Evolutionary conservation across 2,329 filamentous ascomycete genomes (phyloP), one percentile per base, ranked within the genome.

Genomic region (Colletotrichum euphorbiae): DNA sequence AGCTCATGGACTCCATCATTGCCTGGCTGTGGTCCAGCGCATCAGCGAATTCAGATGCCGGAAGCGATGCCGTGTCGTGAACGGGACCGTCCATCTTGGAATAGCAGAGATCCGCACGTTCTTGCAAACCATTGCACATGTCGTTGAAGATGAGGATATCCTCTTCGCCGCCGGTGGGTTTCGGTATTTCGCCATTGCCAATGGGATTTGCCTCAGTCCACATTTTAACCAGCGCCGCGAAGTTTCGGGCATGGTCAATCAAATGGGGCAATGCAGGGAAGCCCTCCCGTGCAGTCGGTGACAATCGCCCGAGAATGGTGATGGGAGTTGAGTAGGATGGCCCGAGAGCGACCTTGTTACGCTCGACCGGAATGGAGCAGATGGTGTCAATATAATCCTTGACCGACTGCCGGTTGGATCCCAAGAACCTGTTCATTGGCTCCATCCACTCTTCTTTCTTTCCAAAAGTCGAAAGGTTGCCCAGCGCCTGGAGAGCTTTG

Each of bases 381-480:
- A 98, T 88, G 33, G 89, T 85, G 76, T 98, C 94, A 69, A 98
- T 91, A 73, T 94, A 98, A 52, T 90, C 87, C 77, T 94, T 97
- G 79, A 98, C 93, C 43, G 92, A 88, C 73, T 91, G 86, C 19
- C 94, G 89, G 74, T 97, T 91, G 1, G 88, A 84, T 8, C 85
- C 86, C 42, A 98, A 82, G 74, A 98, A 98, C 48, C 87, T 88
- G 76, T 98, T 98, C 95, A 98, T 98, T 0, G 94, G 94, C 80
- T 97, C 94, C 94, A 98, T 98, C 93, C 94, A 98, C n/a, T 91
- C 90, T 78, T 98, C 95, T 77, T 97, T 97, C 75, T 92, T 94
- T 45, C 95, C 95, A 76, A 98, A 98, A 0, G 89, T 93, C 2
- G 93, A 93, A 80, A 98, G 86, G 77, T 98, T 98, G 17, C 94